A percentile compares a stretch with the other conserved stretches of the same genome.
phyloP scores from a whole-genome alignment of 1,139 yeast species.

The Yamadazyma dushanensis region DNA sequence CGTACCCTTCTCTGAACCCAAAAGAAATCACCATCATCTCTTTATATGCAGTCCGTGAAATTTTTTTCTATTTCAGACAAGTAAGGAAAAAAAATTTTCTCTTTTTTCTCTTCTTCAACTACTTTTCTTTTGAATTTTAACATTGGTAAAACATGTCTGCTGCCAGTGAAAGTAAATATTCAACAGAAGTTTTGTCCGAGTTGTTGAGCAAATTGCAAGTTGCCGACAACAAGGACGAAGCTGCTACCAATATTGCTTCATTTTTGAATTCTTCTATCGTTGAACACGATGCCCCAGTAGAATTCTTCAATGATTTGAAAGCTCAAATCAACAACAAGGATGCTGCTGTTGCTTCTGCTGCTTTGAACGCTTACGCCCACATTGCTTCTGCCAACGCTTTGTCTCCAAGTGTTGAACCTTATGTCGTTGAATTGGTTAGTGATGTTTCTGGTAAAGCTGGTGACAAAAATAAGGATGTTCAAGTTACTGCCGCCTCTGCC shows the following conservation, averaged over 20 bases:
- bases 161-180: constrained; percentile 64
- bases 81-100: constrained; percentile 7
- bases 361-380: constrained; percentile 80
- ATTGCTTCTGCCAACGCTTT: constrained; percentile 80
- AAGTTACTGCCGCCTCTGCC: constrained; percentile 70
- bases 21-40: background rate
- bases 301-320: constrained; percentile 77
- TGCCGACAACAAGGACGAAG: constrained; percentile 86
- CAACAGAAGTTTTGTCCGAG: constrained; percentile 85
- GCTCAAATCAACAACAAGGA: constrained; percentile 77
- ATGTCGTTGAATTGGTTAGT: constrained; percentile 72
- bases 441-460: constrained; percentile 79
- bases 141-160: constrained; percentile 46
- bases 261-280: constrained; percentile 96
- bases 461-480: constrained; percentile 81
- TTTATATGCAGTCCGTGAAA: constrained; percentile 4
- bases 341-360: constrained; percentile 62
- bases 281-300: constrained; percentile 96
- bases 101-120: constrained; percentile 11
- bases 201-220: constrained; percentile 90
- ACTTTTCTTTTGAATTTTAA: constrained; percentile 12
- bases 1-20: background rate
- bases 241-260: constrained; percentile 88
- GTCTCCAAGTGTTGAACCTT: constrained; percentile 94
- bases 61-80: constrained; percentile 1